A percentile compares a stretch with the other conserved stretches of the same genome.
Conservation (phyloP, 176 grass and related monocot species). For the Oryza punctata region DNA sequence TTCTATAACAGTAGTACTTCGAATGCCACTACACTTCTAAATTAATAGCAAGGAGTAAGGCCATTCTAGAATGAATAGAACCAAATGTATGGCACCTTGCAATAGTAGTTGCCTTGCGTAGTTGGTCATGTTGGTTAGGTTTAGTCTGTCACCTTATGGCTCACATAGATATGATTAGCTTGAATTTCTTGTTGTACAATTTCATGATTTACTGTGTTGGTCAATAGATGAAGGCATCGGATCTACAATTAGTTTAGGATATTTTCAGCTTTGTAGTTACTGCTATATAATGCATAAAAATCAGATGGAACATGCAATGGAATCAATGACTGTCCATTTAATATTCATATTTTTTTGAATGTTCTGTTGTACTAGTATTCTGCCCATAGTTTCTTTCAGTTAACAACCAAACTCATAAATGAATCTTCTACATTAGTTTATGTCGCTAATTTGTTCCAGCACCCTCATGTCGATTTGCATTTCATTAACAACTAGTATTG, state of each 20-base stretch:
- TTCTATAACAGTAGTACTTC: background rate
- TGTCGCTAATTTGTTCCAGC: background rate
- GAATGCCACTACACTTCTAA: background rate
- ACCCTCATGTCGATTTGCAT: background rate
- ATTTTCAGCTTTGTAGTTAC: background rate
- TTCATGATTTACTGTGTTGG: background rate
- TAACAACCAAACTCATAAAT: background rate
- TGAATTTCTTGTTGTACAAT: background rate
- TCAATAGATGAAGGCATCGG: background rate
- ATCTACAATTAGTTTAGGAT: background rate
- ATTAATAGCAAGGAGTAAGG: background rate
- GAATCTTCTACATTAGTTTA: background rate
- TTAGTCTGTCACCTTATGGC: too few relatives aligned
- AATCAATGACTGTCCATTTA: background rate
- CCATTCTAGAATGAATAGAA: conserved; percentile 24
- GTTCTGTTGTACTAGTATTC: background rate
- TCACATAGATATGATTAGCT: too few relatives aligned
- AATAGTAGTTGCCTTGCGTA: too few relatives aligned
- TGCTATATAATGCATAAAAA: background rate
- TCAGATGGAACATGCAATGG: background rate
- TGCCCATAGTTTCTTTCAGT: background rate
- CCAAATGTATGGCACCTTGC: background rate
- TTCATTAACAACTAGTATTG: background rate
- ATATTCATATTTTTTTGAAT: background rate
- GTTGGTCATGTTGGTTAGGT: too few relatives aligned